phyloP scores from a whole-genome alignment of 2,329 filamentous ascomycete genomes.

The Fusarium penzigii region DNA sequence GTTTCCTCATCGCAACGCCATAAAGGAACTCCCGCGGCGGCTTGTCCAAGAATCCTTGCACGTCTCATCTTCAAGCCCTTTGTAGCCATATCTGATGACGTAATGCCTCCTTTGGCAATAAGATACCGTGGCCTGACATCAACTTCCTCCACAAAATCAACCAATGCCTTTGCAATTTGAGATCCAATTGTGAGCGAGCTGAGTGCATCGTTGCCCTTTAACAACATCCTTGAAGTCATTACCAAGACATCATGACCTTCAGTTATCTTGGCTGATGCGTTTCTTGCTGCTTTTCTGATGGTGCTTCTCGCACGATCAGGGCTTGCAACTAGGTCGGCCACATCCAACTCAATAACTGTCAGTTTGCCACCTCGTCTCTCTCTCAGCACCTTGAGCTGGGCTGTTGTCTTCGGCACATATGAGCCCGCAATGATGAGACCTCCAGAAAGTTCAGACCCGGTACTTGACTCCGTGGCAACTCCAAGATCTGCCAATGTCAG shows the following conservation, averaged over 20 bases:
- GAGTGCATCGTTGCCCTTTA: conserved; percentile 45
- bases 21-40: conserved; percentile 56
- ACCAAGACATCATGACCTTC: conserved; percentile 53
- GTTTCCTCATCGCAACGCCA: conserved; percentile 57
- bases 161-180: conserved; percentile 52
- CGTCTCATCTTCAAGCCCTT: conserved; percentile 54
- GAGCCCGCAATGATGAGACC: conserved; percentile 56
- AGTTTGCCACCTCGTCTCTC: conserved; percentile 40
- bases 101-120: conserved; percentile 62
- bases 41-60: conserved; percentile 55
- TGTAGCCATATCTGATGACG: conserved; percentile 57
- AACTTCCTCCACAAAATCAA: conserved; percentile 46
- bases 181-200: conserved; percentile 52
- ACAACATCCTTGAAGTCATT: conserved; percentile 57
- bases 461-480: conserved; percentile 20
- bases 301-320: conserved; percentile 30
- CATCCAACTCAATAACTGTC: conserved; percentile 48
- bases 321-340: conserved; percentile 30
- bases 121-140: conserved; percentile 53
- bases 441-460: conserved; percentile 29
- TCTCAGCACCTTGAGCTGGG: conserved; percentile 47
- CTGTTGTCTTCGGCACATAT: conserved; percentile 59
- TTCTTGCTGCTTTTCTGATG: conserved; percentile 32
- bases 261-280: conserved; percentile 29
- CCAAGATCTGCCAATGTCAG: conserved; percentile 46